Evolutionary conservation across 148 eudicot genomes (phyloP).

Genomic region (Linanthus parryae): DNA sequence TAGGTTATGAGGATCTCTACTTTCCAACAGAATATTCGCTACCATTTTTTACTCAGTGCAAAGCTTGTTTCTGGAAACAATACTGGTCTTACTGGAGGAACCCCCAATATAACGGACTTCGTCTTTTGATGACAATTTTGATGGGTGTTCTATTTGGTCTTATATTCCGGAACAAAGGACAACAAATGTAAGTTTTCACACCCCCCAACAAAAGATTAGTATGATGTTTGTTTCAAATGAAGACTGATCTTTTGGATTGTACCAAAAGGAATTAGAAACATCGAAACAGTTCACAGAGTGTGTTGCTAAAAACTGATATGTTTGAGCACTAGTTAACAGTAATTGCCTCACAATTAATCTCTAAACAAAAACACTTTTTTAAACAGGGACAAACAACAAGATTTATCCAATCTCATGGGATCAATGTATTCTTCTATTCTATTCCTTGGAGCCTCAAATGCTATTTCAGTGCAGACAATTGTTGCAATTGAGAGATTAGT

Average conservation of each 20-base stretch:
- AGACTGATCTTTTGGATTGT: neutral
- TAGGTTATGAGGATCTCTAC: slow-evolving; percentile 38
- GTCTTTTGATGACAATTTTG: slow-evolving; percentile 32
- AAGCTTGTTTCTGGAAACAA: slow-evolving; percentile 73
- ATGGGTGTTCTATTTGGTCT: slow-evolving; percentile 47
- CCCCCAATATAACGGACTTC: slow-evolving; percentile 47
- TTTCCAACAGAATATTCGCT: slow-evolving; percentile 56
- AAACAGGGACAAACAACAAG: slow-evolving; percentile 42
- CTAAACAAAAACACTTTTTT: too few species aligned
- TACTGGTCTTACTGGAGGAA: slow-evolving; percentile 74
- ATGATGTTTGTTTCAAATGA: too few species aligned
- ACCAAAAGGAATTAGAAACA: neutral
- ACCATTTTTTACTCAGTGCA: slow-evolving; percentile 38
- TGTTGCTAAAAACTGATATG: too few species aligned
- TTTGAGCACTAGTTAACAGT: too few species aligned
- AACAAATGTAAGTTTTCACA: slow-evolving; percentile 37
- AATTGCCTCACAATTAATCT: too few species aligned
- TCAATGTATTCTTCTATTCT: slow-evolving; percentile 40
- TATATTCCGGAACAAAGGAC: slow-evolving; percentile 53
- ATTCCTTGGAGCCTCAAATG: slow-evolving; percentile 48
- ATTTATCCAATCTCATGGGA: slow-evolving; percentile 51
- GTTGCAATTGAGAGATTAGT: slow-evolving; percentile 54
- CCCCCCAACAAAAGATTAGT: too few species aligned
- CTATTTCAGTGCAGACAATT: slow-evolving; percentile 38
- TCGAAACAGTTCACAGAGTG: neutral